Percentiles rank a stretch among this genome's conserved stretches.
Evolutionary conservation across 768 basidiomycete genomes (phyloP).

Genomic region (Mycena filopes): DNA sequence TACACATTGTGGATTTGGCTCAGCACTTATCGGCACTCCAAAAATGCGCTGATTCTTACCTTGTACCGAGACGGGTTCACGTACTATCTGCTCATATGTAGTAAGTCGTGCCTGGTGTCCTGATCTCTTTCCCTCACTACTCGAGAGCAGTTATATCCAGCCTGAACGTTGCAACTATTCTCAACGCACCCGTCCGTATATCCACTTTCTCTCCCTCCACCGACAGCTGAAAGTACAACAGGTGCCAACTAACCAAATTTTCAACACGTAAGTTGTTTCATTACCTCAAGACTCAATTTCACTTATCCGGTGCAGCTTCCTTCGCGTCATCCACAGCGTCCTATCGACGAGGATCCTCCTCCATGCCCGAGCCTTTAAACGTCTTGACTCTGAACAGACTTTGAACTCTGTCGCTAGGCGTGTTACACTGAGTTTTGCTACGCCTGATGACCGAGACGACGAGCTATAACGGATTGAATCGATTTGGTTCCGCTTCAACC

Average conservation of each 20-base stretch:
- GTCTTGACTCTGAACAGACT: conserved; percentile 1
- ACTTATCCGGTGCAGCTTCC: conserved; percentile 11
- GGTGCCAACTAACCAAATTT: conserved; percentile 20
- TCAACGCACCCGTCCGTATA: conserved; percentile 20
- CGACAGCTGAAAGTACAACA: not conserved
- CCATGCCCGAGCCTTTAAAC: conserved; percentile 22
- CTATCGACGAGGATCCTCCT: conserved; percentile 28
- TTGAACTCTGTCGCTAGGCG: not conserved
- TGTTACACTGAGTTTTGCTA: conserved; percentile 25
- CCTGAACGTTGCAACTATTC: conserved; percentile 21
- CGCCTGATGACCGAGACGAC: not conserved
- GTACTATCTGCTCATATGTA: conserved; percentile 39
- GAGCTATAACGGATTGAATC: not conserved
- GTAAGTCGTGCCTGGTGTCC: conserved; percentile 21
- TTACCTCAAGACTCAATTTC: not conserved
- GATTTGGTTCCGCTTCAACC: too few relatives aligned
- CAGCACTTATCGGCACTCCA: conserved; percentile 34
- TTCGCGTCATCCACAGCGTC: conserved; percentile 29
- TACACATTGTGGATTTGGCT: conserved; percentile 38
- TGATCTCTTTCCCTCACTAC: not conserved
- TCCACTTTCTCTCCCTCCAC: not conserved
- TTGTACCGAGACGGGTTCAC: conserved; percentile 39
- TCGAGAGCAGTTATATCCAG: conserved; percentile 20
- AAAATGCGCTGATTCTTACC: conserved; percentile 34
- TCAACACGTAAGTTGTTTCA: conserved; percentile 22